Evolutionary conservation across 164 flowering plant species (phyloP), one percentile per base, ranked within the genome.

Genomic region (Cinnamomum chago): DNA sequence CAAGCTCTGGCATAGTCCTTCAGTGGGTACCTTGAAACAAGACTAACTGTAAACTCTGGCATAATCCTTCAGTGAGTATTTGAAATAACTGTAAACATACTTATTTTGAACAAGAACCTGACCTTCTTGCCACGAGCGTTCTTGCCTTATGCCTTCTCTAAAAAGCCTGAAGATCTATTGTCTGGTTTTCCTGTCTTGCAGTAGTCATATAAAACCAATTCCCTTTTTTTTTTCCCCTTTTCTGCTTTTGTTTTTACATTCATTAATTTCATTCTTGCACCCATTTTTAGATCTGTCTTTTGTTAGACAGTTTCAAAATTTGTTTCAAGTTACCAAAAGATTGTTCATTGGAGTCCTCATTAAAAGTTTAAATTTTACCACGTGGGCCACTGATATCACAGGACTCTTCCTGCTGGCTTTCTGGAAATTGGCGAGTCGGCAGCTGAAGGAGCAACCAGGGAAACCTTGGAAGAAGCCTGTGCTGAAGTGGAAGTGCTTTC

Each of bases 351-450:
- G 62, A 28, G 35, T 70, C 22, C 65, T 70, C 14, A 2, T 65
- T 70, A 50, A 35, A 71, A 35, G 55, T 9, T 71, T 58, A 30
- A 66, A 65, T 40, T n/a, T 58, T 24, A 17, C 17, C 65, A 68
- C 60, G 25, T 30, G 17, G 28, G 18, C 28, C 22, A 66, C 47
- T 35, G 20, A 67, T 79, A 24, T 82, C 15, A 55, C 76, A 92
- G 99, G 99, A 93, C 98, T 58, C 97, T 93, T 82, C 98, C 99
- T 78, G 97, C 99, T 81, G 98, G 99, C 75, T 95, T 85, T 84
- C 62, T 93, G 93, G 99, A 95, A 88, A 84, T 93, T 50, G 99
- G 99, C 20, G 99, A 95, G 84, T 95, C 99, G 70, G 94, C 97
- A 64, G 87, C 86, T 2, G 95, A 95, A 81, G 99, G 99, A 27